A percentile compares a stretch with the other conserved stretches of the same genome.
phyloP scores from a whole-genome alignment of 1,284 basidiomycete genomes.

The Golubevia pallescens region DNA sequence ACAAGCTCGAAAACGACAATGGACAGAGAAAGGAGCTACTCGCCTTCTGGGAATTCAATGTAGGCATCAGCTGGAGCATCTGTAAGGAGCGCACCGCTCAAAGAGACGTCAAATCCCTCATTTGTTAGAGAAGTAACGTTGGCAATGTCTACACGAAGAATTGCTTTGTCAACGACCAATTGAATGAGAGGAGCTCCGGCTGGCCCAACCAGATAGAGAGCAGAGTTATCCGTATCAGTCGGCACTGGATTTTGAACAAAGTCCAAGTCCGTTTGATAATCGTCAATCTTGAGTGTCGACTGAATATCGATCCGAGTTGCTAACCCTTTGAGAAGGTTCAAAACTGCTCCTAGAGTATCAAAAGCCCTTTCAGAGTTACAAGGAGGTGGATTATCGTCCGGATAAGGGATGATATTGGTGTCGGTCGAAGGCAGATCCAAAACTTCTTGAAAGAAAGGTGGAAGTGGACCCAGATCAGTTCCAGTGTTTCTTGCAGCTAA shows the following conservation, averaged over 20 bases:
- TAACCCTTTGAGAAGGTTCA: slow-evolving; percentile 40
- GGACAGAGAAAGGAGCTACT: not conserved
- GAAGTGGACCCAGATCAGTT: slow-evolving; percentile 74
- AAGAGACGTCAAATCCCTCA: slow-evolving; percentile 45
- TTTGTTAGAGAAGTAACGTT: slow-evolving; percentile 52
- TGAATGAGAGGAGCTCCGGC: slow-evolving; percentile 60
- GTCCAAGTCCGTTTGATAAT: slow-evolving; percentile 56
- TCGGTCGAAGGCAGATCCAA: slow-evolving; percentile 67
- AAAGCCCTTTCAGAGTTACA: slow-evolving; percentile 48
- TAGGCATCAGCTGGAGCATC: slow-evolving; percentile 56
- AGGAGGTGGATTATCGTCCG: slow-evolving; percentile 46
- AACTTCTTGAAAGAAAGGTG: slow-evolving; percentile 71
- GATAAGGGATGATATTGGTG: slow-evolving; percentile 42
- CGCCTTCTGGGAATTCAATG: slow-evolving; percentile 50
- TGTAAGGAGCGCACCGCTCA: slow-evolving; percentile 34
- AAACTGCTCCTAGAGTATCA: slow-evolving; percentile 47
- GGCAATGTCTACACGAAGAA: slow-evolving; percentile 39
- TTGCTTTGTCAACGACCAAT: slow-evolving; percentile 49
- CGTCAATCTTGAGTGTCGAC: slow-evolving; percentile 44
- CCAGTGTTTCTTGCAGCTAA: slow-evolving; percentile 70
- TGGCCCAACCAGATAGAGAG: slow-evolving; percentile 55
- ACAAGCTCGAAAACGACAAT: not conserved
- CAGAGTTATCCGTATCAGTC: slow-evolving; percentile 39
- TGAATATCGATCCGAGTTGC: slow-evolving; percentile 36
- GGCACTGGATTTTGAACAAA: slow-evolving; percentile 55